Evolutionary conservation across 2,329 filamentous ascomycete species (phyloP).

Genomic region (Didymella pomorum): DNA sequence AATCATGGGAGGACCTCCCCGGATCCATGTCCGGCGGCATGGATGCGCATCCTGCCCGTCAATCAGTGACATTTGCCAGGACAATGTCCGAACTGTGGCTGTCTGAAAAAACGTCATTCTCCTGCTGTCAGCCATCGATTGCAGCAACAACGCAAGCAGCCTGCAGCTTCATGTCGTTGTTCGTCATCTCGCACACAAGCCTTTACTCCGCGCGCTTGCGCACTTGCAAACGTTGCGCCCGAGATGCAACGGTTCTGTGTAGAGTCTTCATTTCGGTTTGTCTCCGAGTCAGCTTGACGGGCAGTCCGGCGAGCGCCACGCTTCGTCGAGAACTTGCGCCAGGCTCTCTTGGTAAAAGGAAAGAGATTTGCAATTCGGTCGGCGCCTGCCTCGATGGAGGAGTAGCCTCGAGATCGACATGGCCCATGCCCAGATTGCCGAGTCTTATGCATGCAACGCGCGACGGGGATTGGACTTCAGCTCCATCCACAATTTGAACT

Average conservation of each 20-base stretch:
- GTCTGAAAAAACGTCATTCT: constrained; percentile 39
- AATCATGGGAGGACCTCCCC: constrained; percentile 1
- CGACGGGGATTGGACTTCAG: constrained; percentile 16
- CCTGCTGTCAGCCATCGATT: constrained; percentile 3
- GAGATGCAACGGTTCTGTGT: constrained; percentile 14
- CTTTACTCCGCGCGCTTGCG: background rate
- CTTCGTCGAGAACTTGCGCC: constrained; percentile 1
- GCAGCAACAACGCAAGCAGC: constrained; percentile 4
- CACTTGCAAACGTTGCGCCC: constrained; percentile 10
- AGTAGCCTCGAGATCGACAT: constrained; percentile 29
- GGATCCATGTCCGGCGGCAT: constrained; percentile 7
- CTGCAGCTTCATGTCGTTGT: background rate
- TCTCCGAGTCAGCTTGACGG: background rate
- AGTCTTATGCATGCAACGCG: constrained; percentile 21
- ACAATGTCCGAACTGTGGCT: constrained; percentile 30
- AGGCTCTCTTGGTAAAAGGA: constrained; percentile 4
- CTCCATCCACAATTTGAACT: constrained; percentile 10
- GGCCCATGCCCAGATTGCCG: constrained; percentile 34
- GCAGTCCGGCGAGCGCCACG: constrained; percentile 11
- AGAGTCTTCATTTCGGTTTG: constrained; percentile 13
- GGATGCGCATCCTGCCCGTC: constrained; percentile 17
- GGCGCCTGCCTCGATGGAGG: constrained; percentile 20
- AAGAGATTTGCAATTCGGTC: constrained; percentile 23
- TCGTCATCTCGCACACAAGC: constrained; percentile 10
- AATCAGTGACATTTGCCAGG: constrained; percentile 4